Evolutionary conservation across 1,284 basidiomycete species (phyloP).

Genomic region (Boletus nobilissimus): DNA sequence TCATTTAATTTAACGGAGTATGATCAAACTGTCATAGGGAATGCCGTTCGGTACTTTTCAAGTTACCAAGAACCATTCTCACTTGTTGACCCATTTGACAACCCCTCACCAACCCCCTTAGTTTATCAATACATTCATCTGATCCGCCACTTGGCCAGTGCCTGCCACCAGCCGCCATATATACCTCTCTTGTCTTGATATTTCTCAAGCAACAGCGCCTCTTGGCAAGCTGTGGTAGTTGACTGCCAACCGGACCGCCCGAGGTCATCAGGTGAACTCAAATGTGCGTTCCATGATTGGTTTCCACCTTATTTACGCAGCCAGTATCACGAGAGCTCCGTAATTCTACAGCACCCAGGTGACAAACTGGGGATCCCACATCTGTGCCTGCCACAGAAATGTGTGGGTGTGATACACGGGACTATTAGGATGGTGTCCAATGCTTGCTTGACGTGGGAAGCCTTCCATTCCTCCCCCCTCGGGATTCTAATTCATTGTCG

Average conservation of each 20-base stretch:
- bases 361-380: no score
- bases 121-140: background rate
- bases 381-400: no score
- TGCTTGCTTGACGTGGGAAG: background rate
- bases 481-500: no score
- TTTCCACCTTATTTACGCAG: background rate
- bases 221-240: background rate
- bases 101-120: slow-evolving; percentile 8
- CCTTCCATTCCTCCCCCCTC: background rate
- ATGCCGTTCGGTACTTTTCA: background rate
- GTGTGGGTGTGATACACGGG: background rate
- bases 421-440: background rate
- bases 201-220: background rate
- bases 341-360: background rate
- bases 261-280: background rate
- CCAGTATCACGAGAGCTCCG: background rate
- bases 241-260: background rate
- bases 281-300: slow-evolving; percentile 6
- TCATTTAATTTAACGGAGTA: background rate
- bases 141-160: background rate
- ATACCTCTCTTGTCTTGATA: background rate
- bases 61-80: background rate
- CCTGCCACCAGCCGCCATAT: background rate
- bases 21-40: background rate
- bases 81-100: background rate